A percentile compares a stretch with the other conserved stretches of the same genome.
Evolutionary conservation across 805 yeast genomes (phyloP).

Genomic region (Dipodascus albidus): DNA sequence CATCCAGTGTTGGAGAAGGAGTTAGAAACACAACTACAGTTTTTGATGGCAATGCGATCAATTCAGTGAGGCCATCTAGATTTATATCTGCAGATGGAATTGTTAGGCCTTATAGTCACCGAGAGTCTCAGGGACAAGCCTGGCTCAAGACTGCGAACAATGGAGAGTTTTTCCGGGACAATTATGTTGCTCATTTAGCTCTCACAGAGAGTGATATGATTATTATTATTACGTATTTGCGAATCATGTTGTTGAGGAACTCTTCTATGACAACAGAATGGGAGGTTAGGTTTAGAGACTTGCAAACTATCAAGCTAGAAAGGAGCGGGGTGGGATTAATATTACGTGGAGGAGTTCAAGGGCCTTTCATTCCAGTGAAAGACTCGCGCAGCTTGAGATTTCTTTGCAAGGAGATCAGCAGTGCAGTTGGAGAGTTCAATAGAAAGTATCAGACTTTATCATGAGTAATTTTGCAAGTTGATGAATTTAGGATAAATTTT

Average conservation of each 20-base stretch:
- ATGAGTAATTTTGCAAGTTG: no score
- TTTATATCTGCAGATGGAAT: slow-evolving; percentile 59
- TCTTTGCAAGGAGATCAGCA: slow-evolving; percentile 59
- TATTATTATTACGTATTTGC: slow-evolving; percentile 61
- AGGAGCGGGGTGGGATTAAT: slow-evolving; percentile 66
- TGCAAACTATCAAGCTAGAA: slow-evolving; percentile 65
- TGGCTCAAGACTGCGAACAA: slow-evolving; percentile 82
- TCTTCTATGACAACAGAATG: slow-evolving; percentile 54
- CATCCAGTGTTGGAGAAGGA: slow-evolving; percentile 88
- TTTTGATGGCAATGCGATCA: slow-evolving; percentile 66
- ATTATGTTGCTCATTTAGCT: slow-evolving; percentile 75
- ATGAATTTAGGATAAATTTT: no score
- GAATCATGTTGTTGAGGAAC: slow-evolving; percentile 57
- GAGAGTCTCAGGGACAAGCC: slow-evolving; percentile 90
- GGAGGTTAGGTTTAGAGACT: slow-evolving; percentile 53
- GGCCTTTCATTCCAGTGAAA: slow-evolving; percentile 74
- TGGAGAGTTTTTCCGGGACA: slow-evolving; percentile 61
- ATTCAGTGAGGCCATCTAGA: slow-evolving; percentile 74
- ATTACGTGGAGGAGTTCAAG: slow-evolving; percentile 41
- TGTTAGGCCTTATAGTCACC: slow-evolving; percentile 59
- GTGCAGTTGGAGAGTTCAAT: slow-evolving; percentile 76
- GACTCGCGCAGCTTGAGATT: slow-evolving; percentile 51
- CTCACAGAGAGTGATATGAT: slow-evolving; percentile 72
- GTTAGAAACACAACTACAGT: slow-evolving; percentile 87
- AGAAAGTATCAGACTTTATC: slow-evolving; percentile 19